These are phyloP conservation scores for Plasmodium gaboni DNA, from an alignment of 169 alveolate species.

Conservation along the genomic window DNA sequence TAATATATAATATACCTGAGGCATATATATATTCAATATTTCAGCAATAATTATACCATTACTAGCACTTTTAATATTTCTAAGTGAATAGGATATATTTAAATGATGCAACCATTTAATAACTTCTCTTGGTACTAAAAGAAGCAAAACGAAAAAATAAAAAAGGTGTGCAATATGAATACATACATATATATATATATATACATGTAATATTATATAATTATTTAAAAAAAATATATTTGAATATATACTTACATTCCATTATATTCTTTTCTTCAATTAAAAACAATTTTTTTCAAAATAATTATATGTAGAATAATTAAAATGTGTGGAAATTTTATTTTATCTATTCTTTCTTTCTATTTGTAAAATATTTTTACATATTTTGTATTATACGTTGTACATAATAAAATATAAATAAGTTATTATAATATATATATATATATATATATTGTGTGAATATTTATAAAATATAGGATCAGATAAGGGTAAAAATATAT, in stretches of 20 bases:
- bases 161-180: not conserved
- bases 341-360: no score
- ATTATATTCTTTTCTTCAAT: not conserved
- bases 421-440: no score
- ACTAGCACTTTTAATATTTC: slow-evolving; percentile 69
- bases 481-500: no score
- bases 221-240: no score
- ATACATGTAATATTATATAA: not conserved
- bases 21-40: slow-evolving; percentile 62
- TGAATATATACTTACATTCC: slow-evolving; percentile 15
- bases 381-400: no score
- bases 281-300: no score
- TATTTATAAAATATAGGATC: no score
- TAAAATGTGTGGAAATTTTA: no score
- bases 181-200: not conserved
- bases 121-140: slow-evolving; percentile 68
- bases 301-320: no score
- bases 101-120: slow-evolving; percentile 68
- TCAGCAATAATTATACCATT: slow-evolving; percentile 66
- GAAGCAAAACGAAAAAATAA: slow-evolving; percentile 2
- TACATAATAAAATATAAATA: no score
- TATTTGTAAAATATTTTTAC: no score
- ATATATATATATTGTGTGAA: no score
- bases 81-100: slow-evolving; percentile 62
- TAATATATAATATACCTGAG: slow-evolving; percentile 42